These are phyloP conservation scores for Backusella luteola DNA, from an alignment of 192 early-diverging fungal genomes.

Conservation along the genomic window DNA sequence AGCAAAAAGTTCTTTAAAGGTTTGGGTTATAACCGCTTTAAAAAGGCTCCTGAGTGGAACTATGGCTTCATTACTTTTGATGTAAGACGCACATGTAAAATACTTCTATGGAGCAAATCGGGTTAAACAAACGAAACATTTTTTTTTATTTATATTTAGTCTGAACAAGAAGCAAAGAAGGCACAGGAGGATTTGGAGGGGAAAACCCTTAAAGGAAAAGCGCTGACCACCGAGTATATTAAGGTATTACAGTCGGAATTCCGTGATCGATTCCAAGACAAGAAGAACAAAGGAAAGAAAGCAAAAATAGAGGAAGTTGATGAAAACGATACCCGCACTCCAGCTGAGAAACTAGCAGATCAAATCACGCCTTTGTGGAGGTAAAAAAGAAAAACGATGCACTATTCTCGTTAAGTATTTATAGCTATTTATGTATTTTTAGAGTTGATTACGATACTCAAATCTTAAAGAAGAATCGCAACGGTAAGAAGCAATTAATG, in stretches of 20 bases:
- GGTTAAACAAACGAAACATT: neutral
- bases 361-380: constrained; percentile 72
- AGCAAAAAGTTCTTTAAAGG: constrained; percentile 29
- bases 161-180: constrained; percentile 20
- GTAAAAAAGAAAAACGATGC: constrained; percentile 17
- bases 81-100: constrained; percentile 17
- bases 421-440: constrained; percentile 3
- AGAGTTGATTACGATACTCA: constrained; percentile 59
- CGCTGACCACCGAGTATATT: constrained; percentile 12
- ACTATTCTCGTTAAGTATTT: neutral
- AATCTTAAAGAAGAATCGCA: constrained; percentile 45
- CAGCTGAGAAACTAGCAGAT: constrained; percentile 60
- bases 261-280: constrained; percentile 21
- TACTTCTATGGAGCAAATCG: neutral
- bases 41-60: constrained; percentile 30
- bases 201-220: constrained; percentile 15
- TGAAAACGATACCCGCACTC: constrained; percentile 44
- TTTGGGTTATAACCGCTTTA: constrained; percentile 15
- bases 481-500: constrained; percentile 17
- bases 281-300: constrained; percentile 56
- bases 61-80: constrained; percentile 27
- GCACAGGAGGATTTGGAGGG: constrained; percentile 20
- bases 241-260: constrained; percentile 7
- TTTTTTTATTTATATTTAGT: constrained; percentile 8
- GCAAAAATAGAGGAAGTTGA: constrained; percentile 7